These are phyloP conservation scores for Ophiocordyceps robertsii DNA, from an alignment of 2,329 filamentous ascomycete species.

Conservation along the genomic window DNA sequence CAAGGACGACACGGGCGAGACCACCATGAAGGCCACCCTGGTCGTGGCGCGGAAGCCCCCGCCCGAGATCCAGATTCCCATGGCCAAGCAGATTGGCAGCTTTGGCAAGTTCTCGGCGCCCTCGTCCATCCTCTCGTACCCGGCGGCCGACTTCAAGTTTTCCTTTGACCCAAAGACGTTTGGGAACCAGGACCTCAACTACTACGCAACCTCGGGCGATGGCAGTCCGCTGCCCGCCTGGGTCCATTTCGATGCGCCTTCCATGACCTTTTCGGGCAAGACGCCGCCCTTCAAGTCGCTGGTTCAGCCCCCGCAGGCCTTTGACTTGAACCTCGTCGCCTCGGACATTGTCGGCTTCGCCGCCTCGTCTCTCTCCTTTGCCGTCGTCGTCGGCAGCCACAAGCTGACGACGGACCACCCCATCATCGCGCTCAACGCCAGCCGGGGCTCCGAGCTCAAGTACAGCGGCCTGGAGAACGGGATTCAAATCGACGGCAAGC, in stretches of 20 bases:
- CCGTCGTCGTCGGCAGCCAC: conserved; percentile 58
- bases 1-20: conserved; percentile 49
- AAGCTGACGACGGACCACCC: conserved; percentile 51
- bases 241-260: conserved; percentile 57
- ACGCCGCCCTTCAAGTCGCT: conserved; percentile 53
- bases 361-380: conserved; percentile 51
- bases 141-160: conserved; percentile 39
- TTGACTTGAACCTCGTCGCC: conserved; percentile 59
- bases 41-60: conserved; percentile 48
- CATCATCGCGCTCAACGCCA: conserved; percentile 43
- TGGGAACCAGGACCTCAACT: conserved; percentile 42
- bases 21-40: conserved; percentile 52
- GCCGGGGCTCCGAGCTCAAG: conserved; percentile 32
- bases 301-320: conserved; percentile 55
- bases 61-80: conserved; percentile 40
- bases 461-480: conserved; percentile 37
- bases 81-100: conserved; percentile 41
- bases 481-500: conserved; percentile 44
- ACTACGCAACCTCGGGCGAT: conserved; percentile 64
- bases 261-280: conserved; percentile 55
- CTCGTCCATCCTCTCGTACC: conserved; percentile 41
- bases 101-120: conserved; percentile 49
- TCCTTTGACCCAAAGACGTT: conserved; percentile 49
- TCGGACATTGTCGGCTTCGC: conserved; percentile 72
- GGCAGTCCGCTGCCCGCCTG: conserved; percentile 78